Conservation (phyloP, 1,139 yeast genomes). For the Magnusiomyces fungicola region DNA sequence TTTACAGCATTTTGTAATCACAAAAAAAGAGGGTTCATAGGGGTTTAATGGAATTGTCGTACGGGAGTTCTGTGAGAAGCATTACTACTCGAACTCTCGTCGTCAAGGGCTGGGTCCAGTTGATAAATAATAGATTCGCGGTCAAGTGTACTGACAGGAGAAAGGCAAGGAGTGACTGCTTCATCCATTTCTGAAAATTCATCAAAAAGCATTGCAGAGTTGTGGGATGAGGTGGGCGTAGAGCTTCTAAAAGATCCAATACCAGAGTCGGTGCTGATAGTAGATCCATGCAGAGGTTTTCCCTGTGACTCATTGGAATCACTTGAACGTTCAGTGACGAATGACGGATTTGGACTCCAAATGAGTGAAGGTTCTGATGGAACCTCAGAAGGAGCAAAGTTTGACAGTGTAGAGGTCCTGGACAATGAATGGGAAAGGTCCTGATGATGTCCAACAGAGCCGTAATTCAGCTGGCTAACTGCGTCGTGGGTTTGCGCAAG, state of each 20-base stretch:
- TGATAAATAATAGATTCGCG: neutral
- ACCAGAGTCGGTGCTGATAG: neutral
- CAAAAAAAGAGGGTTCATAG: too few species aligned
- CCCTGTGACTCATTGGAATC: too few species aligned
- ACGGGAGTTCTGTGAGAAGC: neutral
- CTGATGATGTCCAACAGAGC: neutral
- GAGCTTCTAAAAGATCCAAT: neutral
- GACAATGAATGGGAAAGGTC: neutral
- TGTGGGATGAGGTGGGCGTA: neutral
- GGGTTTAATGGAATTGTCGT: slow-evolving; percentile 1
- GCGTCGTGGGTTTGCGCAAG: neutral
- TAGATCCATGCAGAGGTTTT: too few species aligned
- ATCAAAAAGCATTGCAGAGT: neutral
- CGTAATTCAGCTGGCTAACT: neutral
- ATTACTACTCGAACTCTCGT: neutral
- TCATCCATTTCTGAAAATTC: neutral
- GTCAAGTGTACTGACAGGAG: neutral
- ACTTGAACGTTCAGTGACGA: neutral
- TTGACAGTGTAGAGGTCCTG: neutral
- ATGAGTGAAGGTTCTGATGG: neutral
- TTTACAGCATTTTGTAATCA: too few species aligned
- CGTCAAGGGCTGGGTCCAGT: neutral
- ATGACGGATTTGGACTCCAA: neutral
- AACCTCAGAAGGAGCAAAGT: neutral
- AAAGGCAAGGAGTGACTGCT: neutral